A percentile compares a stretch with the other conserved stretches of the same genome.
phyloP scores from a whole-genome alignment of 352 stramenopile genomes.

The Phytophthora sp. region DNA sequence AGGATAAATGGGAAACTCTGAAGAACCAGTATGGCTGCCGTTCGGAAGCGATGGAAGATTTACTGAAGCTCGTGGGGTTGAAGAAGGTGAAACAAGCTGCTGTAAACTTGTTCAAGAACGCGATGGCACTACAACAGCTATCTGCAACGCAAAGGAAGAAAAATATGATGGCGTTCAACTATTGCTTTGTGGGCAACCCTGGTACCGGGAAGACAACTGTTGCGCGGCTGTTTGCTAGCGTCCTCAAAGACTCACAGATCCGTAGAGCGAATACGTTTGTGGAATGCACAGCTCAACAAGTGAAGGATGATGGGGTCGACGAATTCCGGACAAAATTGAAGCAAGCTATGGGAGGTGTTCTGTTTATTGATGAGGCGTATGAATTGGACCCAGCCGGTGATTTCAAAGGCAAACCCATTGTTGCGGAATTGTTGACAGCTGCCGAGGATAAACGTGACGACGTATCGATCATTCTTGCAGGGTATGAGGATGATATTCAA shows the following conservation, averaged over 20 bases:
- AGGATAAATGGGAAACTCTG: slow-evolving; percentile 69
- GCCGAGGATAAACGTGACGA: slow-evolving; percentile 69
- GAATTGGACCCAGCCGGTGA: slow-evolving; percentile 85
- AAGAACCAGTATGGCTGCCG: slow-evolving; percentile 51
- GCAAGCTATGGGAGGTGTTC: slow-evolving; percentile 72
- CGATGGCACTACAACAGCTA: slow-evolving; percentile 65
- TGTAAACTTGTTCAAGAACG: slow-evolving; percentile 77
- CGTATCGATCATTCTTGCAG: slow-evolving; percentile 91
- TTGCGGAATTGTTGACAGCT: slow-evolving; percentile 88
- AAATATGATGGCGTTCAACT: slow-evolving; percentile 74
- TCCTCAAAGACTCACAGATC: slow-evolving; percentile 81
- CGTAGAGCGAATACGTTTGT: slow-evolving; percentile 47
- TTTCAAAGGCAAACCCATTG: slow-evolving; percentile 83
- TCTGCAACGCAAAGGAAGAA: slow-evolving; percentile 64
- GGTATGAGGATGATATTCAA: slow-evolving; percentile 93
- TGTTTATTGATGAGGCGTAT: slow-evolving; percentile 96
- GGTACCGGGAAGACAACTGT: slow-evolving; percentile 85
- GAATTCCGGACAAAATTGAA: slow-evolving; percentile 84
- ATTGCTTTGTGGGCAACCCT: slow-evolving; percentile 79
- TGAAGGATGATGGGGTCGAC: slow-evolving; percentile 72
- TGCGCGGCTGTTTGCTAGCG: slow-evolving; percentile 78
- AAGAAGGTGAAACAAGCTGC: slow-evolving; percentile 80
- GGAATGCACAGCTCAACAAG: slow-evolving; percentile 63
- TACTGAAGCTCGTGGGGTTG: slow-evolving; percentile 86
- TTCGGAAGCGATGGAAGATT: slow-evolving; percentile 81